Evolutionary conservation across 495 filamentous ascomycete genomes (phyloP).

Genomic region (Aspergillus biplanus): DNA sequence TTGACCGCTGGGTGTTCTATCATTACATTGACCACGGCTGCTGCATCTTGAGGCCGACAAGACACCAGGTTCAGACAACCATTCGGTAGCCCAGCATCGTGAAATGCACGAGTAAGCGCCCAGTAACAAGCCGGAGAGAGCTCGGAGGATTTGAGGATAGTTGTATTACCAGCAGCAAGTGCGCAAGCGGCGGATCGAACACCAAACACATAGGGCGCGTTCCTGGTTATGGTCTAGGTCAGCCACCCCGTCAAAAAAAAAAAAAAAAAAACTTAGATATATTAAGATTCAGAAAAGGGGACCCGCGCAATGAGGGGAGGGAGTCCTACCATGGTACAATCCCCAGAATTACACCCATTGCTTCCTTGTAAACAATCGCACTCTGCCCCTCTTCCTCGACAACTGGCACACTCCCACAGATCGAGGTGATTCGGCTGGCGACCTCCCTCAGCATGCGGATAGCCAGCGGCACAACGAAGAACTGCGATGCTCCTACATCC

Average conservation of each 20-base stretch:
- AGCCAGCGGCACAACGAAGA: constrained; percentile 63
- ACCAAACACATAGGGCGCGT: constrained; percentile 66
- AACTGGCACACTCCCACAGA: constrained; percentile 68
- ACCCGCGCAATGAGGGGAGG: neutral
- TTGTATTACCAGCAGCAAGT: constrained; percentile 81
- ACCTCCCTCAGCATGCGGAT: constrained; percentile 70
- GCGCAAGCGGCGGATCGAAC: constrained; percentile 72
- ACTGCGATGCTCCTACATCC: constrained; percentile 43
- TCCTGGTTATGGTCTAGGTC: constrained; percentile 43
- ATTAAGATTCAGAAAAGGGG: too few species aligned
- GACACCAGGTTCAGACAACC: constrained; percentile 59
- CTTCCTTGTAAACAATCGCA: constrained; percentile 74
- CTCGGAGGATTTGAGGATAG: constrained; percentile 76
- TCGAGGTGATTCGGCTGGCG: constrained; percentile 63
- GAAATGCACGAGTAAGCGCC: constrained; percentile 67
- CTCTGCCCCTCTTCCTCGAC: constrained; percentile 56
- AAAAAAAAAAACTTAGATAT: too few species aligned
- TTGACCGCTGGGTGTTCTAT: constrained; percentile 60
- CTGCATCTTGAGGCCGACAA: constrained; percentile 55
- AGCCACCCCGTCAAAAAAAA: too few species aligned
- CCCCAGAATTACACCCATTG: constrained; percentile 78
- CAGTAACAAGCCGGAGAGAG: constrained; percentile 72
- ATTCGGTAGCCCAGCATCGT: constrained; percentile 69
- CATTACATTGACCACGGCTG: constrained; percentile 56
- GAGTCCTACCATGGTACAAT: constrained; percentile 76